Evolutionary conservation across 108 stramenopile genomes (phyloP).

Genomic region (Epipyxis sp.): DNA sequence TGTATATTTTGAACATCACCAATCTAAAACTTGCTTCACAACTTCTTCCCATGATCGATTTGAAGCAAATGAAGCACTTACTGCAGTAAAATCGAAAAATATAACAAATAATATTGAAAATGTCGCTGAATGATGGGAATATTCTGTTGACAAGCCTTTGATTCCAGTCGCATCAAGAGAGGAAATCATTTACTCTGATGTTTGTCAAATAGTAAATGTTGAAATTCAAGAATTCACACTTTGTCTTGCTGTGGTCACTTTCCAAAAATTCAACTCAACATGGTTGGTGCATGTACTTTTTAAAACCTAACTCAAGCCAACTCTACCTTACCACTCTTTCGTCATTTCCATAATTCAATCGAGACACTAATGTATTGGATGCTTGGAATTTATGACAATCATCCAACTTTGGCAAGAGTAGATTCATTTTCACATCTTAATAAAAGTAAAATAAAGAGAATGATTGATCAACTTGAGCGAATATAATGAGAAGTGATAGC

Average conservation of each 20-base stretch:
- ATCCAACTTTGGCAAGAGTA: no score
- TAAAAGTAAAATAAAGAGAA: no score
- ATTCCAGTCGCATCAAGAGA: neutral
- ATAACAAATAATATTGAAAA: no score
- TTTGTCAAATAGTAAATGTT: neutral
- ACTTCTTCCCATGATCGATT: no score
- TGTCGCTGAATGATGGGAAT: slow-evolving; percentile 26
- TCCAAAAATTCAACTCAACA: neutral
- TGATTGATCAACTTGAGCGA: no score
- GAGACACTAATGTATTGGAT: neutral
- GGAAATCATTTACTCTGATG: neutral
- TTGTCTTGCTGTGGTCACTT: neutral
- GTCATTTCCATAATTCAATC: neutral
- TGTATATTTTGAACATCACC: no score
- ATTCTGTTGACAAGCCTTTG: neutral
- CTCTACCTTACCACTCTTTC: slow-evolving; percentile 4
- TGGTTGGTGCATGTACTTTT: neutral
- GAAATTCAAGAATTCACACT: neutral
- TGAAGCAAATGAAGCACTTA: no score
- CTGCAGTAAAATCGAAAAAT: no score
- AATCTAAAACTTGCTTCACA: no score
- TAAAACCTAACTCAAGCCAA: neutral
- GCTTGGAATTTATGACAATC: no score
- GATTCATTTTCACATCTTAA: no score
- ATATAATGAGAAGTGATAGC: no score